Percentiles rank a stretch among this genome's conserved stretches.
These are phyloP conservation scores for Lentithecium fluviatile DNA, from an alignment of 495 filamentous ascomycete species.

Conservation along the genomic window DNA sequence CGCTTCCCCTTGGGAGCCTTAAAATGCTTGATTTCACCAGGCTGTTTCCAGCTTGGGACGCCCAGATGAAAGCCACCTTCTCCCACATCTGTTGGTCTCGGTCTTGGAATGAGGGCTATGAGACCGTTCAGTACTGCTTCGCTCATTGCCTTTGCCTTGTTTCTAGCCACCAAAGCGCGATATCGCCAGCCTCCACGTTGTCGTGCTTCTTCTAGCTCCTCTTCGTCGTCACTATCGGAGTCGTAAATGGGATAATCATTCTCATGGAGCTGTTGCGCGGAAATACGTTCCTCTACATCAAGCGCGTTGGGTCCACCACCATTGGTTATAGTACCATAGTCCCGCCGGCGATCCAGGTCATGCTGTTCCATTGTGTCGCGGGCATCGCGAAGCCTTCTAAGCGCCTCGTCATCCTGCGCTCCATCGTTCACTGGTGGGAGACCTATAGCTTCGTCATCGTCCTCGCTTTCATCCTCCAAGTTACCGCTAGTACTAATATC, in stretches of 20 bases:
- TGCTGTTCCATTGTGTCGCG: conserved; percentile 50
- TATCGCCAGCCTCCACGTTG: conserved; percentile 62
- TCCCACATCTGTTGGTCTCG: conserved; percentile 60
- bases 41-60: conserved; percentile 42
- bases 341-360: conserved; percentile 49
- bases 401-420: conserved; percentile 38
- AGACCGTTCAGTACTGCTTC: conserved; percentile 44
- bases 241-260: conserved; percentile 87
- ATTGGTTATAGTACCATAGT: conserved; percentile 43
- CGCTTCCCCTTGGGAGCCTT: conserved; percentile 86
- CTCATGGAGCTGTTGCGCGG: conserved; percentile 54
- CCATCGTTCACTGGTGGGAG: conserved; percentile 54
- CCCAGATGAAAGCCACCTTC: conserved; percentile 51
- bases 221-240: conserved; percentile 72
- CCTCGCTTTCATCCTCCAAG: conserved; percentile 59
- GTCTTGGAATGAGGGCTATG: conserved; percentile 59
- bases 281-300: conserved; percentile 75
- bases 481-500: conserved; percentile 65
- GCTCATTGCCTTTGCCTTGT: conserved; percentile 13
- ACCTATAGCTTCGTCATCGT: conserved; percentile 47
- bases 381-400: conserved; percentile 49
- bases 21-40: conserved; percentile 64
- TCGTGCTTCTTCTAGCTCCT: conserved; percentile 72
- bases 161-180: conserved; percentile 8
- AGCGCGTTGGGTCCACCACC: conserved; percentile 54